Evolutionary conservation across 2,329 filamentous ascomycete species (phyloP).

Genomic region (Chaetothyriales sp.): DNA sequence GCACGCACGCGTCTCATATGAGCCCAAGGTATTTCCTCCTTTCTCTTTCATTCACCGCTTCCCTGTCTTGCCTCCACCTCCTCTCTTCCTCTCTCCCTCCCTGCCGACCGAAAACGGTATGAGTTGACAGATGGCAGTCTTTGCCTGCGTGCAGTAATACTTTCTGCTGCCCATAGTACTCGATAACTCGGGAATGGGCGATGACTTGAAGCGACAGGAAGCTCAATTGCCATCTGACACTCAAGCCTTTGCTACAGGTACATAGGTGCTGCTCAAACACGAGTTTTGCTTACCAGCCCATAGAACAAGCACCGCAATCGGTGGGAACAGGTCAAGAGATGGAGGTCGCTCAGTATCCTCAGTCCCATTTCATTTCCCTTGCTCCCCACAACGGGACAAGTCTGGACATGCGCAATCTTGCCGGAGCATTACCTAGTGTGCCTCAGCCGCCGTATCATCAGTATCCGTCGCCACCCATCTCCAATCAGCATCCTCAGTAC

Average conservation of each 20-base stretch:
- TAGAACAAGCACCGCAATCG: slow-evolving; percentile 28
- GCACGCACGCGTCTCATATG: too few species aligned
- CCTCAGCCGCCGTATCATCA: slow-evolving; percentile 15
- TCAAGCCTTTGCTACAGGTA: slow-evolving; percentile 3
- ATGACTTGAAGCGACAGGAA: slow-evolving; percentile 6
- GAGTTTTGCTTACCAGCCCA: slow-evolving; percentile 50
- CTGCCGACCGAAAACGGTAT: slow-evolving; percentile 1
- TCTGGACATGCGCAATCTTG: slow-evolving; percentile 20
- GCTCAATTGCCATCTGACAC: slow-evolving; percentile 5
- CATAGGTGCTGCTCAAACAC: slow-evolving; percentile 21
- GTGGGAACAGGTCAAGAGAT: slow-evolving; percentile 1
- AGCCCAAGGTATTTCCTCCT: background rate
- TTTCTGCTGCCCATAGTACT: slow-evolving; percentile 21
- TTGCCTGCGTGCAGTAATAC: slow-evolving; percentile 21
- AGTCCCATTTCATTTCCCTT: slow-evolving; percentile 11
- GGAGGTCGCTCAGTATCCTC: slow-evolving; percentile 13
- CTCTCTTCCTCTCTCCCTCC: background rate
- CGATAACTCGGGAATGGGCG: slow-evolving; percentile 20
- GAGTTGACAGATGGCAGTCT: slow-evolving; percentile 20
- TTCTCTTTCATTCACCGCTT: background rate
- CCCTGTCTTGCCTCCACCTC: too few species aligned
- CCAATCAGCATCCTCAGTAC: slow-evolving; percentile 11
- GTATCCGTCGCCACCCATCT: slow-evolving; percentile 11
- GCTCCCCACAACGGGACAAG: slow-evolving; percentile 3
- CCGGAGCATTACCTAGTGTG: slow-evolving; percentile 18